A percentile compares a stretch with the other conserved stretches of the same genome.
Evolutionary conservation across 164 flowering plant genomes (phyloP).

Genomic region (Warburgia ugandensis): DNA sequence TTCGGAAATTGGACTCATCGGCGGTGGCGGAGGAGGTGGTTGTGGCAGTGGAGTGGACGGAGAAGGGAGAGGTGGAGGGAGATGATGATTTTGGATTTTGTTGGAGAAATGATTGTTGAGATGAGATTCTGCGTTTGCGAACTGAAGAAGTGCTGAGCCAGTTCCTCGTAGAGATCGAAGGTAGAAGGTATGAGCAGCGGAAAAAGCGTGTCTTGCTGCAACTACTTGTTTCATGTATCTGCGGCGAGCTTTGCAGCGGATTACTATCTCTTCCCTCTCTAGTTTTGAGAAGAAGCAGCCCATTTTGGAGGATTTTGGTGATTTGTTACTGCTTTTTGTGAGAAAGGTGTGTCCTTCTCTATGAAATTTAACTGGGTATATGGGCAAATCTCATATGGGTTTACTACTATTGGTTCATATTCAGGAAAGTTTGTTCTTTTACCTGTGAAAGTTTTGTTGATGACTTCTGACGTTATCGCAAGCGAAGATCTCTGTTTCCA

Average conservation of each 20-base stretch:
- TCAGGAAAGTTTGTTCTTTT: too few species aligned
- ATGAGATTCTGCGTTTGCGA: conserved; percentile 53
- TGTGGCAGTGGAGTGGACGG: conserved; percentile 28
- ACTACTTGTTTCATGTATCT: conserved; percentile 87
- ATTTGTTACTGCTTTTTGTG: too few species aligned
- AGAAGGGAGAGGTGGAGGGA: conserved; percentile 26
- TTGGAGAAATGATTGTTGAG: conserved; percentile 28
- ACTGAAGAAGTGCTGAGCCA: conserved; percentile 82
- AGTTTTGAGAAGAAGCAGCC: conserved; percentile 67
- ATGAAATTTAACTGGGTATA: too few species aligned
- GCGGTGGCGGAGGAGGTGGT: conserved; percentile 23
- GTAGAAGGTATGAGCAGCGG: conserved; percentile 64
- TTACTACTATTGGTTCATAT: too few species aligned
- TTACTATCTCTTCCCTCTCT: conserved; percentile 69
- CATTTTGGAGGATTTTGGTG: too few species aligned
- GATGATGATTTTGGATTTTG: conserved; percentile 20
- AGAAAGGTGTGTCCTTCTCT: too few species aligned
- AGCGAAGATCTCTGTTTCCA: too few species aligned
- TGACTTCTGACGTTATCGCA: too few species aligned
- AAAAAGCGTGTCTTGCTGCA: conserved; percentile 58
- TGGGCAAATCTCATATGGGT: too few species aligned
- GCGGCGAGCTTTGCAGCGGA: conserved; percentile 77
- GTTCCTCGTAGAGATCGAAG: conserved; percentile 66
- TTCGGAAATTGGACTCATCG: conserved; percentile 10
- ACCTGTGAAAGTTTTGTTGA: too few species aligned